Evolutionary conservation across 2,329 filamentous ascomycete species (phyloP).

Genomic region (Nothophaeocryptopus gaeumannii): DNA sequence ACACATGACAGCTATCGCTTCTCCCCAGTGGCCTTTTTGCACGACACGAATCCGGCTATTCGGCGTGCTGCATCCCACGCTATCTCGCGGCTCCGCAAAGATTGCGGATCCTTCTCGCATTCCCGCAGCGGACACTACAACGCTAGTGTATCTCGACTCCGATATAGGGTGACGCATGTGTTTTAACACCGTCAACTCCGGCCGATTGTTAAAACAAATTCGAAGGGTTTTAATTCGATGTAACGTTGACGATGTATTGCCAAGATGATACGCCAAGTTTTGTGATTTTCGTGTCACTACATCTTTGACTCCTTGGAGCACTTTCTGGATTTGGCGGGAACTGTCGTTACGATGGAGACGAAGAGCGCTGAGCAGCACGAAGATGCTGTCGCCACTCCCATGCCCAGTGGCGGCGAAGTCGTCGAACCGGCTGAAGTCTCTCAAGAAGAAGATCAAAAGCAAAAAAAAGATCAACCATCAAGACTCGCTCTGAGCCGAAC

Average conservation of each 20-base stretch:
- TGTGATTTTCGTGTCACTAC: neutral
- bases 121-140: slow-evolving; percentile 2
- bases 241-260: neutral
- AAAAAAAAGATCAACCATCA: neutral
- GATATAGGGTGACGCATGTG: slow-evolving; percentile 7
- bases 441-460: neutral
- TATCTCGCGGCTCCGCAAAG: slow-evolving; percentile 7
- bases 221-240: too few species aligned
- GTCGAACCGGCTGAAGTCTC: neutral
- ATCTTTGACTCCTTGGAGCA: neutral
- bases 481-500: slow-evolving; percentile 15
- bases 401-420: neutral
- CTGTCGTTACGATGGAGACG: slow-evolving; percentile 1
- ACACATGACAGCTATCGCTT: too few species aligned
- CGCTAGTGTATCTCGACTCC: slow-evolving; percentile 5
- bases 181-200: slow-evolving; percentile 8
- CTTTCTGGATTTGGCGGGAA: neutral
- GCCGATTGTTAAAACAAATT: slow-evolving; percentile 3
- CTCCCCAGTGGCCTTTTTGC: too few species aligned
- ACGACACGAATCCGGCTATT: too few species aligned
- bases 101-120: slow-evolving; percentile 10
- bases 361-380: neutral
- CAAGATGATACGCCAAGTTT: neutral
- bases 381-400: neutral
- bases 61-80: neutral